Evolutionary conservation across 2,329 filamentous ascomycete genomes (phyloP).

Genomic region (Clarireedia hainanense): DNA sequence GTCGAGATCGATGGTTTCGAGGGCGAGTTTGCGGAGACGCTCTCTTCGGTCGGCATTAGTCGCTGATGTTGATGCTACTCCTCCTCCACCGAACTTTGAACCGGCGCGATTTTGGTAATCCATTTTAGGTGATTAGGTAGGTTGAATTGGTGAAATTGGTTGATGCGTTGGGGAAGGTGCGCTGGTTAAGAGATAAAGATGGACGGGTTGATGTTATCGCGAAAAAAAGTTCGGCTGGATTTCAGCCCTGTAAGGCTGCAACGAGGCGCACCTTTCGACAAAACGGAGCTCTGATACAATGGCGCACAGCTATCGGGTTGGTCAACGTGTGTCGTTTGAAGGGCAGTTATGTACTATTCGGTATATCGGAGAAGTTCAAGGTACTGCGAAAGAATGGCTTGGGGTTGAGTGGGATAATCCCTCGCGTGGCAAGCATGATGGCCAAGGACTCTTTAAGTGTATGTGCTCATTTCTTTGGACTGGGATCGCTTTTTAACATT

Average conservation of each 20-base stretch:
- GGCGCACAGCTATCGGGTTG: conserved; percentile 38
- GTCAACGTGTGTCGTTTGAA: conserved; percentile 74
- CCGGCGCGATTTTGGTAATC: conserved; percentile 87
- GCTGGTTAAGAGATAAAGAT: neutral
- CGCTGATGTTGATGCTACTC: conserved; percentile 85
- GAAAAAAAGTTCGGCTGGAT: conserved; percentile 15
- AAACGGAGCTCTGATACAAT: conserved; percentile 17
- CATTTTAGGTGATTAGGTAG: conserved; percentile 35
- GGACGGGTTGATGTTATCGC: conserved; percentile 1
- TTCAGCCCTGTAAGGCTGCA: conserved; percentile 20
- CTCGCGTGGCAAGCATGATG: conserved; percentile 81
- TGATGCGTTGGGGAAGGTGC: neutral
- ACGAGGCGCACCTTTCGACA: conserved; percentile 3
- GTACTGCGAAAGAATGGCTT: conserved; percentile 64
- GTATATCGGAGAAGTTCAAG: conserved; percentile 69
- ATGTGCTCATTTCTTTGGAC: conserved; percentile 25
- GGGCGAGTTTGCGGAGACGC: conserved; percentile 92
- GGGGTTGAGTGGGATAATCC: conserved; percentile 96
- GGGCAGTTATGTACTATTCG: conserved; percentile 74
- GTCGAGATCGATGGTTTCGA: conserved; percentile 98
- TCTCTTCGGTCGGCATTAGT: conserved; percentile 97
- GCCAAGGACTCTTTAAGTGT: conserved; percentile 82
- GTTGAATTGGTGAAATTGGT: neutral
- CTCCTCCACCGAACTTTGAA: conserved; percentile 95
- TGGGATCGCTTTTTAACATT: neutral